These are phyloP conservation scores for Boletales sp. DNA, from an alignment of 768 basidiomycete species.

Conservation along the genomic window DNA sequence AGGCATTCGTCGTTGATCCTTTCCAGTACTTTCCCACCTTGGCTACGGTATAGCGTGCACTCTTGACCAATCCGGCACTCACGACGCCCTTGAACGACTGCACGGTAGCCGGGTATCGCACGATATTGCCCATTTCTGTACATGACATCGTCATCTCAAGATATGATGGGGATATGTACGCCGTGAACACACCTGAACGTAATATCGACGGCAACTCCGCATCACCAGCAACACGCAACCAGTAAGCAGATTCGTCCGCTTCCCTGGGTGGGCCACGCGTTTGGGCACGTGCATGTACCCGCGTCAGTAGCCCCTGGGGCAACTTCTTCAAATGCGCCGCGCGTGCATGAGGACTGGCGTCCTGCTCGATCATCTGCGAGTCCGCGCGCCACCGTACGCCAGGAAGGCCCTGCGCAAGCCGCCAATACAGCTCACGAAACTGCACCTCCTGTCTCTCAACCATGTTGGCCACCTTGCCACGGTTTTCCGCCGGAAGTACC, in stretches of 20 bases:
- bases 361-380: constrained; percentile 63
- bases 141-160: background rate
- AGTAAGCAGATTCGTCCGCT: constrained; percentile 72
- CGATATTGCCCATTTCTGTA: constrained; percentile 72
- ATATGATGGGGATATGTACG: background rate
- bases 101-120: constrained; percentile 76
- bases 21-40: constrained; percentile 88
- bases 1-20: constrained; percentile 14
- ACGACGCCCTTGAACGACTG: constrained; percentile 85
- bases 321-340: constrained; percentile 76
- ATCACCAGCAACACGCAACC: constrained; percentile 69
- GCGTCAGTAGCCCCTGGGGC: constrained; percentile 59
- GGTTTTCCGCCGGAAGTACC: constrained; percentile 92
- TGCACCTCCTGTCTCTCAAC: constrained; percentile 77
- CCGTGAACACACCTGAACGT: constrained; percentile 42
- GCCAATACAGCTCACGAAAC: constrained; percentile 85
- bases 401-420: constrained; percentile 71
- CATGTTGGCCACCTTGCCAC: constrained; percentile 91
- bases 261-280: constrained; percentile 39
- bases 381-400: constrained; percentile 70
- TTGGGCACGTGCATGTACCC: constrained; percentile 42
- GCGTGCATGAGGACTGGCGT: constrained; percentile 61
- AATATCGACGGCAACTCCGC: constrained; percentile 51
- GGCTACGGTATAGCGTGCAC: constrained; percentile 64
- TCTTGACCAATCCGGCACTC: constrained; percentile 79